Conservation (phyloP, 805 yeast genomes). For the Wickerhamomyces hampshirensis region DNA sequence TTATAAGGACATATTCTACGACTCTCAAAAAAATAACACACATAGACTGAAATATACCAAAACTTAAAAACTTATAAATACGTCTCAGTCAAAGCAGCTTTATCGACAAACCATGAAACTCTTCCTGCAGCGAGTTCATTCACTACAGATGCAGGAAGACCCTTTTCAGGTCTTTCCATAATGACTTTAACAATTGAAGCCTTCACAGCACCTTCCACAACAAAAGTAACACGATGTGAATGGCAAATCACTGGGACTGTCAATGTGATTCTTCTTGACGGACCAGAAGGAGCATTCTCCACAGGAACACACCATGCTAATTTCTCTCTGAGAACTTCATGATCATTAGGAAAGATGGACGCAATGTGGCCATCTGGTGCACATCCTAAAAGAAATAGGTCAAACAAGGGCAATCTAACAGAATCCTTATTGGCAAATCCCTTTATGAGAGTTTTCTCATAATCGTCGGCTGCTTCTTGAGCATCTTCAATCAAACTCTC, state of each 20-base stretch:
- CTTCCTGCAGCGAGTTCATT: conserved; percentile 96
- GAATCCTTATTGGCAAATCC: conserved; percentile 96
- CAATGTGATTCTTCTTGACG: conserved; percentile 77
- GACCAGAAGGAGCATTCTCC: conserved; percentile 86
- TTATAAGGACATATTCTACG: no score
- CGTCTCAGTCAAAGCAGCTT: conserved; percentile 75
- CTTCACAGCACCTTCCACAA: conserved; percentile 93
- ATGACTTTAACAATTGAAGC: conserved; percentile 88
- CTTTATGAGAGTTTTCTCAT: conserved; percentile 79
- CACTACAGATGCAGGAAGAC: conserved; percentile 88
- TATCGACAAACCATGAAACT: conserved; percentile 96
- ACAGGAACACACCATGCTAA: conserved; percentile 96
- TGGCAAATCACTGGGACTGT: conserved; percentile 95
- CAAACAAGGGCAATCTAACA: conserved; percentile 93
- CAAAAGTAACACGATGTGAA: conserved; percentile 87
- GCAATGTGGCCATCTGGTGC: conserved; percentile 99
- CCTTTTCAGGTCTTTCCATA: conserved; percentile 96
- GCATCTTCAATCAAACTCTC: conserved; percentile 70
- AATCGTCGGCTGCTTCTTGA: conserved; percentile 90
- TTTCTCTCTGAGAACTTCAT: conserved; percentile 80
- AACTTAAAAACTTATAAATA: conserved; percentile 5
- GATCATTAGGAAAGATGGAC: conserved; percentile 85
- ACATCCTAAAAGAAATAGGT: conserved; percentile 85
- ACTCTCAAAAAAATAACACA: no score
- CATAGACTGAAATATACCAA: no score